phyloP scores from a whole-genome alignment of 495 filamentous ascomycete genomes.

The Neurospora intermedia region DNA sequence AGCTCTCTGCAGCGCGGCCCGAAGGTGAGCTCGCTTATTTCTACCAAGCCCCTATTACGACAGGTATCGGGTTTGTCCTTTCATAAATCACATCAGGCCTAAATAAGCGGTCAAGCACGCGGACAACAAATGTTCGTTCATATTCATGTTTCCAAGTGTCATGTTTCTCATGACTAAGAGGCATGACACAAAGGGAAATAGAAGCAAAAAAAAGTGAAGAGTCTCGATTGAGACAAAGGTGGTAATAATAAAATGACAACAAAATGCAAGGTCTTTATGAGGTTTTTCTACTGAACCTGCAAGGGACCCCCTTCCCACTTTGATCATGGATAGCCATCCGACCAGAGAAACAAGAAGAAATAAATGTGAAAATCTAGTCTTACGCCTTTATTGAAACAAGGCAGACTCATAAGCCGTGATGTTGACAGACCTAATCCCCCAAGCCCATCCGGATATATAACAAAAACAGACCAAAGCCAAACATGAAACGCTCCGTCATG shows the following conservation, averaged over 20 bases:
- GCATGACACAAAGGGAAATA: background rate
- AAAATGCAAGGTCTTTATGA: background rate
- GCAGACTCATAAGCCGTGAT: background rate
- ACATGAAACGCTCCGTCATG: constrained; percentile 1
- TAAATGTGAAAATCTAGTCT: background rate
- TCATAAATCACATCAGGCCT: background rate
- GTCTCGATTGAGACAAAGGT: background rate
- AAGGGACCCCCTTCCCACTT: background rate
- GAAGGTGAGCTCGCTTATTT: background rate
- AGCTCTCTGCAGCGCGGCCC: background rate
- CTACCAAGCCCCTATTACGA: no score
- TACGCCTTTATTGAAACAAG: background rate
- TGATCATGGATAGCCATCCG: background rate
- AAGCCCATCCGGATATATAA: constrained; percentile 5
- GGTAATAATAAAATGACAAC: background rate
- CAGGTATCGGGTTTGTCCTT: background rate
- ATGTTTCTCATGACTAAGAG: background rate
- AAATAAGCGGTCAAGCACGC: background rate
- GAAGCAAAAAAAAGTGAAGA: background rate
- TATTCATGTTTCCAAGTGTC: background rate
- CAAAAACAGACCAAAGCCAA: constrained; percentile 21
- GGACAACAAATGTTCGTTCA: background rate
- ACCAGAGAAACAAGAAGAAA: background rate
- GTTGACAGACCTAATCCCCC: constrained; percentile 3
- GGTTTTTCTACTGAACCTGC: background rate